Evolutionary conservation across 2,329 filamentous ascomycete species (phyloP), one percentile per base, ranked within the genome.

Genomic region (Nemania diffusa): DNA sequence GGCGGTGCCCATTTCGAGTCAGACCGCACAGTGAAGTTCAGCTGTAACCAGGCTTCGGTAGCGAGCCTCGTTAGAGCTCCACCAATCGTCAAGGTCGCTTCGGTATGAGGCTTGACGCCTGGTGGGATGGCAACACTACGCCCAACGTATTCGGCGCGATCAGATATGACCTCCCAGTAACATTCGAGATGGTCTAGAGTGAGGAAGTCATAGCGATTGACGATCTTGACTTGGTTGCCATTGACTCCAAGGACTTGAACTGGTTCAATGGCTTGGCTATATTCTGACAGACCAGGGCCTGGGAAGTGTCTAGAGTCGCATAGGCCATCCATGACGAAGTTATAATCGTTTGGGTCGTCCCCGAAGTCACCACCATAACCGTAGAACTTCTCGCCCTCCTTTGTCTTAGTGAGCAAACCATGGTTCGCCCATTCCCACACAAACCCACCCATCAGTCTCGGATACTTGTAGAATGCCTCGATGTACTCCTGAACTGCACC

Each of bases 401-500:
- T 73, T 8, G 79, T 81, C 55, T 79, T 79, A 7, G 81, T 80
- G 4, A 85, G 75, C 67, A 88, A 71, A 67, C 84, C 74, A 61
- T 89, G 87, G 65, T 88, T 90, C 0, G 83, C 84, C 87, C 88
- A 90, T 72, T 90, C 87, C 88, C 88, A 90, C 2, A 90, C 84
- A 40, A 87, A 88, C 0, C 90, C 90, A 5, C 90, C 90, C 78
- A 91, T 90, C 0, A 89, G 78, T 1, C 81, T 79, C 4, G 82
- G 83, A 65, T 89, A 83, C 50, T 84, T 83, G 72, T 88, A 86
- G 76, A 92, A 93, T 0, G 85, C 83, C 6, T 90, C 85, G 13
- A 91, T 80, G 68, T 93, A 92, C 67, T 92, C 90, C 67, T 88
- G 84, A 56, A 92, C 80, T 0, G 85, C 86, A 0, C 91, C 90